A percentile compares a stretch with the other conserved stretches of the same genome.
Conservation (phyloP, 805 yeast species). For the Candida krabiensis region DNA sequence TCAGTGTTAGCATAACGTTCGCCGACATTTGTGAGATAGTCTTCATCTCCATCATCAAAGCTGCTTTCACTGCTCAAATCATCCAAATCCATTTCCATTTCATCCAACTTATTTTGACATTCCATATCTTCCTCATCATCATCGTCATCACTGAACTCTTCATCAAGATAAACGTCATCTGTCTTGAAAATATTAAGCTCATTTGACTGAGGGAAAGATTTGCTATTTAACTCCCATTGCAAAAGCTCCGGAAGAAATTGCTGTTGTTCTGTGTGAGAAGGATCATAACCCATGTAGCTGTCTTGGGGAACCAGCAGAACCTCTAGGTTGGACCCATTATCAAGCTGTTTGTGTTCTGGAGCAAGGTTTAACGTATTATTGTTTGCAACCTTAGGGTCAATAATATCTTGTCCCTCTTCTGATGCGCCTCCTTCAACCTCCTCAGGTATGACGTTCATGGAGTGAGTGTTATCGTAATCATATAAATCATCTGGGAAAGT, state of each 20-base stretch:
- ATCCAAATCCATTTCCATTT: slow-evolving; percentile 34
- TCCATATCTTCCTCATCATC: slow-evolving; percentile 30
- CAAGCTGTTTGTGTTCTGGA: slow-evolving; percentile 3
- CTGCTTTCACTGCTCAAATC: slow-evolving; percentile 28
- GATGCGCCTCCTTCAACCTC: neutral
- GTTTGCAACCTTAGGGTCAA: slow-evolving; percentile 17
- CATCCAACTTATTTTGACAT: slow-evolving; percentile 26
- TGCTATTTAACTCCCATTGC: slow-evolving; percentile 27
- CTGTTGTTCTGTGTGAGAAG: slow-evolving; percentile 22
- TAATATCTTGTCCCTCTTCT: slow-evolving; percentile 4
- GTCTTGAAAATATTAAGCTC: slow-evolving; percentile 34
- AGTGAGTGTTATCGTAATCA: slow-evolving; percentile 9
- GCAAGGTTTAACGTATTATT: no score
- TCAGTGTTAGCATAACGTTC: slow-evolving; percentile 6
- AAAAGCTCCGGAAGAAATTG: slow-evolving; percentile 28
- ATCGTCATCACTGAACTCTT: slow-evolving; percentile 33
- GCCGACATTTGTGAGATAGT: slow-evolving; percentile 20
- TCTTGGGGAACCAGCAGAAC: slow-evolving; percentile 34
- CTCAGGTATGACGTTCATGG: slow-evolving; percentile 1
- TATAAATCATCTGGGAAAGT: slow-evolving; percentile 28
- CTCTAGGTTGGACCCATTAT: slow-evolving; percentile 19
- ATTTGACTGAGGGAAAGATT: slow-evolving; percentile 32
- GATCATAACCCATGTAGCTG: slow-evolving; percentile 26
- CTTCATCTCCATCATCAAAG: slow-evolving; percentile 23
- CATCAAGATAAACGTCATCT: slow-evolving; percentile 28